phyloP scores from a whole-genome alignment of 257 asterid species.

The Solanum arcanum region DNA sequence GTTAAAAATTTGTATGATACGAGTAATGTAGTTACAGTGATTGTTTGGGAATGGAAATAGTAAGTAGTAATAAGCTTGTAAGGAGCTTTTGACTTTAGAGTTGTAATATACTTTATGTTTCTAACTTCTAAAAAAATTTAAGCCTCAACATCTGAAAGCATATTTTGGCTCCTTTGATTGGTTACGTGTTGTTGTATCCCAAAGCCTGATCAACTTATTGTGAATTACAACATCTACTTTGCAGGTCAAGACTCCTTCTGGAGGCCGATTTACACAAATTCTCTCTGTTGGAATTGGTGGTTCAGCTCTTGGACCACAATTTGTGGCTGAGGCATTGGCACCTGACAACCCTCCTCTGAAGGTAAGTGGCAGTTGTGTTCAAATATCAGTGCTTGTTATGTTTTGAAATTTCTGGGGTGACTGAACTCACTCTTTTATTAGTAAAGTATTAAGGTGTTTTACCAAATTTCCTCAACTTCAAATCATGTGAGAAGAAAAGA shows the following conservation, averaged over 20 bases:
- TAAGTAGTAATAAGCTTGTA: not conserved
- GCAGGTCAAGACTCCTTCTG: slow-evolving; percentile 80
- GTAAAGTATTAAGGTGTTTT: not conserved
- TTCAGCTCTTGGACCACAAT: slow-evolving; percentile 98
- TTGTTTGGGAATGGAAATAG: not conserved
- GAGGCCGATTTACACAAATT: slow-evolving; percentile 61
- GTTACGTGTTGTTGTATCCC: not conserved
- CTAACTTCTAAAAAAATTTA: not conserved
- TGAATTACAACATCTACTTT: not conserved
- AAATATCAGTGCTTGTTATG: not conserved
- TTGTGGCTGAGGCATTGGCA: slow-evolving; percentile 99
- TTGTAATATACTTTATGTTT: not conserved
- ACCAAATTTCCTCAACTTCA: not conserved
- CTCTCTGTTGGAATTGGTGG: slow-evolving; percentile 99
- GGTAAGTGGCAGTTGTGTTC: slow-evolving; percentile 24
- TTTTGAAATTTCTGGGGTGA: not conserved
- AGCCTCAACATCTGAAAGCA: not conserved
- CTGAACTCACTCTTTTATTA: not conserved
- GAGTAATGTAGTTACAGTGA: not conserved
- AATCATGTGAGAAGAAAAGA: not conserved
- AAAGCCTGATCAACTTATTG: not conserved
- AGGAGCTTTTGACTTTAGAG: not conserved
- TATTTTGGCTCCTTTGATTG: not conserved
- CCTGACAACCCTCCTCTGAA: slow-evolving; percentile 99
- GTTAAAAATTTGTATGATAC: not conserved